phyloP scores from a whole-genome alignment of 352 stramenopile species.

The Globisporangium radiosum region DNA sequence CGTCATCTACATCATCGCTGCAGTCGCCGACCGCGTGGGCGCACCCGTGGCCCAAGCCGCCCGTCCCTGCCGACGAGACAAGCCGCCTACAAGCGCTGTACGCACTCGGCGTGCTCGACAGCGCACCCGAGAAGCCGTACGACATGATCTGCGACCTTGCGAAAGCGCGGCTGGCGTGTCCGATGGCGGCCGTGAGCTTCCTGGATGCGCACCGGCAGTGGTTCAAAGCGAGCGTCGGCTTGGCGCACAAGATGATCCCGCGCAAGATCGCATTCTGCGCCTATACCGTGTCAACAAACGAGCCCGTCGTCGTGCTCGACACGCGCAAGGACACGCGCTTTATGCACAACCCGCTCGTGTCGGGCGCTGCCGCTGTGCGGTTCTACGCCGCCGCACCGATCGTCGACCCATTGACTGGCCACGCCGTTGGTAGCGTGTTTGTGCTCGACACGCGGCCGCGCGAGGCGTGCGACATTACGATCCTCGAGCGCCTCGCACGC shows the following conservation, averaged over 20 bases:
- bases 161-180: slow-evolving; percentile 52
- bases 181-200: slow-evolving; percentile 79
- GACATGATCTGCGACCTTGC: slow-evolving; percentile 78
- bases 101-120: slow-evolving; percentile 55
- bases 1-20: slow-evolving; percentile 1
- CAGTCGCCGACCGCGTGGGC: slow-evolving; percentile 23
- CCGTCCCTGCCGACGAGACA: slow-evolving; percentile 42
- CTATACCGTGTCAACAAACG: slow-evolving; percentile 48
- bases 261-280: slow-evolving; percentile 79
- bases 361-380: slow-evolving; percentile 81
- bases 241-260: slow-evolving; percentile 71
- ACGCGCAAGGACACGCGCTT: slow-evolving; percentile 87
- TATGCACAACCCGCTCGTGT: slow-evolving; percentile 83
- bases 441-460: slow-evolving; percentile 75
- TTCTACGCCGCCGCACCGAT: slow-evolving; percentile 91
- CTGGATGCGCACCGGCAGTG: slow-evolving; percentile 71
- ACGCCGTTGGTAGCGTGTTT: slow-evolving; percentile 70
- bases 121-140: slow-evolving; percentile 48
- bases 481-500: slow-evolving; percentile 58
- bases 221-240: slow-evolving; percentile 67
- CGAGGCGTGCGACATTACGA: slow-evolving; percentile 59
- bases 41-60: slow-evolving; percentile 70
- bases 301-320: slow-evolving; percentile 83
- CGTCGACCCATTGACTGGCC: slow-evolving; percentile 43
- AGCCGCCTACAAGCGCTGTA: slow-evolving; percentile 44